These are phyloP conservation scores for Thymus quinquecostatus DNA, from an alignment of 257 asterid genomes.

Conservation along the genomic window DNA sequence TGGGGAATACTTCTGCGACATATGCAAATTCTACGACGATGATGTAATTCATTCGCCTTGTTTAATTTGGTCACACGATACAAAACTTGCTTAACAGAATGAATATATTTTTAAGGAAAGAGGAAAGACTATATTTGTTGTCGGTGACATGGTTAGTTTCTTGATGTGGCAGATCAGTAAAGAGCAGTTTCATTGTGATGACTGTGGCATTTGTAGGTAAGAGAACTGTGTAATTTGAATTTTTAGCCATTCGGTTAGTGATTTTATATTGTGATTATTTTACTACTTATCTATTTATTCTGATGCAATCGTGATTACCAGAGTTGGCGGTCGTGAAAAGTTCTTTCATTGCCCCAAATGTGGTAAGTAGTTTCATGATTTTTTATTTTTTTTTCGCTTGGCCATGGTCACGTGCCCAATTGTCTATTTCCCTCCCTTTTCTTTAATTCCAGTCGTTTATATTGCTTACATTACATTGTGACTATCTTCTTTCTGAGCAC, in stretches of 20 bases:
- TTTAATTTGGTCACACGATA: constrained; percentile 24
- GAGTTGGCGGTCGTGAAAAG: constrained; percentile 91
- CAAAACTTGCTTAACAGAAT: neutral
- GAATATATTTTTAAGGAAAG: neutral
- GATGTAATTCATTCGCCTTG: constrained; percentile 54
- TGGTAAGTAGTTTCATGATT: constrained; percentile 47
- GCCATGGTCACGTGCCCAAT: constrained; percentile 16
- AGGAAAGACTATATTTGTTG: constrained; percentile 4
- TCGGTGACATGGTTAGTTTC: constrained; percentile 30
- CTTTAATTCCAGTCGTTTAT: constrained; percentile 1
- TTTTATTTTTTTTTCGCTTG: neutral
- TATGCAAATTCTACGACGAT: constrained; percentile 85
- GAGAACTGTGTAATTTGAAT: constrained; percentile 22
- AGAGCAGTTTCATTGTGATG: constrained; percentile 82
- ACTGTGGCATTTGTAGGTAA: constrained; percentile 97
- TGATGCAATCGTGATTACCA: constrained; percentile 42
- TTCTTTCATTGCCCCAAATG: constrained; percentile 90
- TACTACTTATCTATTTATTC: neutral
- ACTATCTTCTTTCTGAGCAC: constrained; percentile 30
- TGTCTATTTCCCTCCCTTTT: constrained; percentile 1
- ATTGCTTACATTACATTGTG: constrained; percentile 1
- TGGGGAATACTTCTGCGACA: constrained; percentile 83
- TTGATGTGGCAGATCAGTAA: constrained; percentile 56
- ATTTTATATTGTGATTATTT: neutral
- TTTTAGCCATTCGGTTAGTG: neutral